Conservation (phyloP, 2,329 filamentous ascomycete genomes). For the Exserohilum rostratum region DNA sequence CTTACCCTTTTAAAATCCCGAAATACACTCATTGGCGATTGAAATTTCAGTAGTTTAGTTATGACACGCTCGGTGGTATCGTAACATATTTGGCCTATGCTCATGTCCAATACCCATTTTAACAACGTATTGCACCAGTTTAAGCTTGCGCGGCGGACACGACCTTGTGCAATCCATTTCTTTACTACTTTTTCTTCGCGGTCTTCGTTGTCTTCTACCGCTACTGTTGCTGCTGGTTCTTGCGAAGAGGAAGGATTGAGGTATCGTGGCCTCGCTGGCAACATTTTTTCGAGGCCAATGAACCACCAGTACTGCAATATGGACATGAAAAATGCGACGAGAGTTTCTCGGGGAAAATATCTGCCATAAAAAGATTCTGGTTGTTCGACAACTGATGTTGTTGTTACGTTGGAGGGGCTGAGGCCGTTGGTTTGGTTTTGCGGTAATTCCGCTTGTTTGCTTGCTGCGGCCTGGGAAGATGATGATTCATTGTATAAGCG, state of each 20-base stretch:
- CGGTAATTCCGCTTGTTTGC: not conserved
- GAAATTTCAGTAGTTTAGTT: conserved; percentile 3
- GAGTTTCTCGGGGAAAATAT: conserved; percentile 7
- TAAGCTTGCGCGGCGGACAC: conserved; percentile 19
- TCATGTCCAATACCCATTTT: conserved; percentile 23
- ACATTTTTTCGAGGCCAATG: conserved; percentile 15
- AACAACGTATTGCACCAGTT: conserved; percentile 25
- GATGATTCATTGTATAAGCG: not conserved
- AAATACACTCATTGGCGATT: conserved; percentile 5
- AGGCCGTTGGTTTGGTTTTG: not conserved
- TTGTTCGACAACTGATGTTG: not conserved
- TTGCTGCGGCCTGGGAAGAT: not conserved
- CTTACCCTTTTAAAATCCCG: conserved; percentile 8
- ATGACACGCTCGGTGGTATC: conserved; percentile 2
- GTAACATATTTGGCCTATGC: conserved; percentile 13
- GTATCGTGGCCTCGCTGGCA: conserved; percentile 15
- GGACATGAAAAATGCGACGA: conserved; percentile 3
- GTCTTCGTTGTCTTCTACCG: conserved; percentile 13
- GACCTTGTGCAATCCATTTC: conserved; percentile 24
- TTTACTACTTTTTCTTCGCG: conserved; percentile 25
- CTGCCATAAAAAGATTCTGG: conserved; percentile 13
- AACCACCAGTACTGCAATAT: conserved; percentile 21
- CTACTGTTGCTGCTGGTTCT: conserved; percentile 3
- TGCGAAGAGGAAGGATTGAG: not conserved
- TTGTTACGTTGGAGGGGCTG: conserved; percentile 3